Evolutionary conservation across 2,329 filamentous ascomycete species (phyloP), one percentile per base, ranked within the genome.

Genomic region (Botryosphaeria dothidea): DNA sequence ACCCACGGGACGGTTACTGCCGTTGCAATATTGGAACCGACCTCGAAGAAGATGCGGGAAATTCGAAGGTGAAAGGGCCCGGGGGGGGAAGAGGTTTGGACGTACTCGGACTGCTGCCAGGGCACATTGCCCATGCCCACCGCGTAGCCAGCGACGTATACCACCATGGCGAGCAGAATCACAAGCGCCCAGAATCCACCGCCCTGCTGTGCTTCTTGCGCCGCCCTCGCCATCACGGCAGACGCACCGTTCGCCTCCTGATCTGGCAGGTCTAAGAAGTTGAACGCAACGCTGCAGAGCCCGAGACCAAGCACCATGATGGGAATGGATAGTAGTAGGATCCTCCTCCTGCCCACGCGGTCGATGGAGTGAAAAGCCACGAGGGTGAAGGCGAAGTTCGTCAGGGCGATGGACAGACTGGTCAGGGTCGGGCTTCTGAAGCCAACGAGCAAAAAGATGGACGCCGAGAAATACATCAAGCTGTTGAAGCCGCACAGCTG

Each of bases 81-180:
- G n/a, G n/a, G n/a, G n/a, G n/a, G n/a, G n/a, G n/a, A n/a, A n/a
- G n/a, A 23, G 51, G 46, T 31, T 34, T 23, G 48, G 15, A 69
- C 68, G 17, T 74, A 85, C 79, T 98, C 94, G 70, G 90, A 92
- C 79, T 97, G 93, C 84, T 97, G 94, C 94, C 94, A 98, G 0
- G 94, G 93, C 2, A 98, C 92, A 71, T 93, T 96, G 8, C 94
- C 94, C 2, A 98, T 84, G 2, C 94, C 94, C 1, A 93, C 82
- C 1, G 94, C 94, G 74, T 96, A 98, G 0, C 90, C 84, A 8
- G 92, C 90, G 1, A 96, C 93, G 76, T 96, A 97, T 7, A 92
- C 70, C 76, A 93, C 90, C 75, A 97, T 89, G 68, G 90, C 90
- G 45, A 86, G 68, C 2, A 97, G 84, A 48, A 97, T 90, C 19